phyloP scores from a whole-genome alignment of 129 eudicot species.

The Rutidosis leptorrhynchoides region DNA sequence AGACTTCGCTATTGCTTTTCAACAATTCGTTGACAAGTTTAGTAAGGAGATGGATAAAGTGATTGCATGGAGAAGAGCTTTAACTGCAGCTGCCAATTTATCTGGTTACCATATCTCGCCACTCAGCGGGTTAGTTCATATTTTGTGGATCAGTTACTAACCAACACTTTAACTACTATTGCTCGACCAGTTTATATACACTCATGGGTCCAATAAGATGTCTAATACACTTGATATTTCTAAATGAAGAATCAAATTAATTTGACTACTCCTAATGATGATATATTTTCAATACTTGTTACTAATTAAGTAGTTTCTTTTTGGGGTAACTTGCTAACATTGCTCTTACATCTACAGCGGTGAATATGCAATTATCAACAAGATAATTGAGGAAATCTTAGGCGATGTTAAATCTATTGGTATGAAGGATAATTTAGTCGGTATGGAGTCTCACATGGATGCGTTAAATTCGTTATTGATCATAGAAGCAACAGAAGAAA shows the following conservation, averaged over 20 bases:
- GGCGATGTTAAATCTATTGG: neutral
- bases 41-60: neutral
- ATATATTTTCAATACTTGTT: too few relatives aligned
- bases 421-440: neutral
- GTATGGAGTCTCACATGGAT: neutral
- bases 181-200: too few relatives aligned
- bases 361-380: neutral
- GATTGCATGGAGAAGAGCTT: neutral
- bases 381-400: neutral
- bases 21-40: neutral
- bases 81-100: neutral
- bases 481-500: neutral
- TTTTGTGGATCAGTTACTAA: neutral
- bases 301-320: too few relatives aligned
- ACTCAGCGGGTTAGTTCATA: neutral
- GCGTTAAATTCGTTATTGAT: neutral
- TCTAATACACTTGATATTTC: too few relatives aligned
- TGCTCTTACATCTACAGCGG: neutral
- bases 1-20: neutral
- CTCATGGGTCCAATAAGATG: too few relatives aligned
- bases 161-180: too few relatives aligned
- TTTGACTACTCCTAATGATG: too few relatives aligned
- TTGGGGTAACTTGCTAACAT: too few relatives aligned
- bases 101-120: conserved; percentile 6
- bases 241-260: too few relatives aligned